Conservation (phyloP, 2,329 filamentous ascomycete genomes). For the Fusarium secorum region DNA sequence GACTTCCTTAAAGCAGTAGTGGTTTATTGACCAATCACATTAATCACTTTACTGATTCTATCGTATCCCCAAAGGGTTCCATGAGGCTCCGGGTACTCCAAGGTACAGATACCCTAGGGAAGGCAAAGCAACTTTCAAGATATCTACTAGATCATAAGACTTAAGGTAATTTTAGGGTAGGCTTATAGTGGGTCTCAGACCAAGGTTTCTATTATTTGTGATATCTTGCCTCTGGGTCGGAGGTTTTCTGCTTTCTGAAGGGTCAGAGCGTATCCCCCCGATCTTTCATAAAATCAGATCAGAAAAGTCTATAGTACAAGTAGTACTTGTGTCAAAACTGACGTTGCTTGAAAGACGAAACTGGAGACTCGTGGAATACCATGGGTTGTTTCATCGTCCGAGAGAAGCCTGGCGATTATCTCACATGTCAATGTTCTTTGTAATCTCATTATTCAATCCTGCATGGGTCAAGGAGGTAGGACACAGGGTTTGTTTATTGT, state of each 20-base stretch:
- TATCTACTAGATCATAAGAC: not conserved
- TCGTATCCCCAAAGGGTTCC: not conserved
- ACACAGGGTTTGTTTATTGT: not conserved
- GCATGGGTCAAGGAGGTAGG: not conserved
- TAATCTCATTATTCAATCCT: not conserved
- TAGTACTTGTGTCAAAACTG: not conserved
- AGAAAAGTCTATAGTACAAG: not conserved
- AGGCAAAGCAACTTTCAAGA: not conserved
- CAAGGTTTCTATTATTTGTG: not conserved
- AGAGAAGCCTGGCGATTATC: not conserved
- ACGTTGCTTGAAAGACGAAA: not conserved
- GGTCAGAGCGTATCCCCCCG: not conserved
- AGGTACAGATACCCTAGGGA: too few species aligned
- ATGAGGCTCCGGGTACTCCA: not conserved
- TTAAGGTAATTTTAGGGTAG: not conserved
- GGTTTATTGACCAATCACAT: slow-evolving; percentile 10
- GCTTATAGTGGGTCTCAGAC: not conserved
- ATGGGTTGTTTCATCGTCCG: not conserved
- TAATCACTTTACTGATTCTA: not conserved
- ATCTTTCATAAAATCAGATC: not conserved
- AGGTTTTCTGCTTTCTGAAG: not conserved
- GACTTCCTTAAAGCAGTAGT: not conserved
- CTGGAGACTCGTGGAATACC: not conserved
- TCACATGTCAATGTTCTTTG: not conserved
- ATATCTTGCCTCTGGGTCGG: not conserved